Conservation (phyloP, 306 rosid species). For the Medicago lupulina region DNA sequence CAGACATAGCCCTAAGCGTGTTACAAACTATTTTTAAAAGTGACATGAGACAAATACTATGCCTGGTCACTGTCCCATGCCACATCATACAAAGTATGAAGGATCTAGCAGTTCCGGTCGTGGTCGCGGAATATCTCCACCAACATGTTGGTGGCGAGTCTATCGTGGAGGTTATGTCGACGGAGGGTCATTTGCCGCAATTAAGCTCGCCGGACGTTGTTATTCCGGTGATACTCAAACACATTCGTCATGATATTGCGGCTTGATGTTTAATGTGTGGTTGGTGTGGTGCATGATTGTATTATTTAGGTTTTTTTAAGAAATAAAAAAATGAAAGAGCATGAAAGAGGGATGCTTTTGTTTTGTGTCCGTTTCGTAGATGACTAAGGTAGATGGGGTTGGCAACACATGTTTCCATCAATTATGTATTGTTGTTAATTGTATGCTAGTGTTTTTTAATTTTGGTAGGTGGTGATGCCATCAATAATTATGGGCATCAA, state of each 20-base stretch:
- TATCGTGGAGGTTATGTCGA: slow-evolving; percentile 50
- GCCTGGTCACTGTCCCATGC: slow-evolving; percentile 46
- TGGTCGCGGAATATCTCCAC: slow-evolving; percentile 53
- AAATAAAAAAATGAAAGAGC: not conserved
- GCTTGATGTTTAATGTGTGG: slow-evolving; percentile 15
- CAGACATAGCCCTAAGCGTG: slow-evolving; percentile 55
- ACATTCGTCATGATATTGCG: slow-evolving; percentile 41
- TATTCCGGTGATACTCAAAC: slow-evolving; percentile 48
- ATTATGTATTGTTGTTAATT: slow-evolving; percentile 12
- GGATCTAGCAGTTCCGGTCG: slow-evolving; percentile 54
- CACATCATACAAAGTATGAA: slow-evolving; percentile 52
- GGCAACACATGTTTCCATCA: slow-evolving; percentile 8
- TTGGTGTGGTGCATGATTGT: not conserved
- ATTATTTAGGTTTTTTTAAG: slow-evolving; percentile 5
- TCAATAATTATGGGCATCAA: not conserved
- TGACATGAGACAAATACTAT: slow-evolving; percentile 50
- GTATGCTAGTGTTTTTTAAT: slow-evolving; percentile 11
- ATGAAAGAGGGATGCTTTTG: not conserved
- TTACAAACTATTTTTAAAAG: slow-evolving; percentile 46
- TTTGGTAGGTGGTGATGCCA: slow-evolving; percentile 37
- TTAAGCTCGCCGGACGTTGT: slow-evolving; percentile 51
- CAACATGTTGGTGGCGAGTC: slow-evolving; percentile 31
- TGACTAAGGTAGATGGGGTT: slow-evolving; percentile 3
- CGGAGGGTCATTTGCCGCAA: slow-evolving; percentile 56
- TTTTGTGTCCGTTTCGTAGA: slow-evolving; percentile 40